A percentile compares a stretch with the other conserved stretches of the same genome.
These are phyloP conservation scores for Alternaria angustiovoidea DNA, from an alignment of 2,329 filamentous ascomycete species.

Conservation along the genomic window DNA sequence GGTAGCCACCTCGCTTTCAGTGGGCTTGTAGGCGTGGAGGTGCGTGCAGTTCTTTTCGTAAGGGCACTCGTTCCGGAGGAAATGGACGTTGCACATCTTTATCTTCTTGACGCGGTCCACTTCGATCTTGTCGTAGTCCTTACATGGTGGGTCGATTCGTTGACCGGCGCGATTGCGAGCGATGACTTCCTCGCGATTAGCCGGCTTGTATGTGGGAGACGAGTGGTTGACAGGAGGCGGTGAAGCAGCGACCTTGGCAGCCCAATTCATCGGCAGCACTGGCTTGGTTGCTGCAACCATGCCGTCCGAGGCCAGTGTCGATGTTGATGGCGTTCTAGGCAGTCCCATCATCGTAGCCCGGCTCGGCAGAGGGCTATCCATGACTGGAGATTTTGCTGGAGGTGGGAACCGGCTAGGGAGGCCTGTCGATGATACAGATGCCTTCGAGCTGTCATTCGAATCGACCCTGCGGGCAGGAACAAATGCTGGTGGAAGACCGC, in stretches of 20 bases:
- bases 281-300: constrained; percentile 15
- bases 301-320: constrained; percentile 38
- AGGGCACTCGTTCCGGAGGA: constrained; percentile 65
- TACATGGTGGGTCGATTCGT: constrained; percentile 63
- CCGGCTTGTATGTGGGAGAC: constrained; percentile 32
- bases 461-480: constrained; percentile 1
- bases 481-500: constrained; percentile 1
- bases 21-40: constrained; percentile 62
- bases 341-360: constrained; percentile 16
- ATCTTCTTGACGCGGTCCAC: constrained; percentile 68
- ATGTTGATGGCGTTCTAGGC: constrained; percentile 40
- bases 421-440: constrained; percentile 31
- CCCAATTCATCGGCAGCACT: constrained; percentile 37
- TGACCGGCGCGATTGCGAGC: constrained; percentile 67
- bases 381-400: constrained; percentile 22
- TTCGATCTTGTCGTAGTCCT: constrained; percentile 63
- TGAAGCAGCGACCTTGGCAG: constrained; percentile 44
- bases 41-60: constrained; percentile 65
- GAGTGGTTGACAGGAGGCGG: constrained; percentile 38
- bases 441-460: constrained; percentile 14
- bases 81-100: constrained; percentile 70
- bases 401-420: constrained; percentile 40
- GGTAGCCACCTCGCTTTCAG: constrained; percentile 61
- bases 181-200: constrained; percentile 51
- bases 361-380: constrained; percentile 31